Evolutionary conservation across 2,329 filamentous ascomycete genomes (phyloP).

Genomic region (Rugonectria rugulosa): DNA sequence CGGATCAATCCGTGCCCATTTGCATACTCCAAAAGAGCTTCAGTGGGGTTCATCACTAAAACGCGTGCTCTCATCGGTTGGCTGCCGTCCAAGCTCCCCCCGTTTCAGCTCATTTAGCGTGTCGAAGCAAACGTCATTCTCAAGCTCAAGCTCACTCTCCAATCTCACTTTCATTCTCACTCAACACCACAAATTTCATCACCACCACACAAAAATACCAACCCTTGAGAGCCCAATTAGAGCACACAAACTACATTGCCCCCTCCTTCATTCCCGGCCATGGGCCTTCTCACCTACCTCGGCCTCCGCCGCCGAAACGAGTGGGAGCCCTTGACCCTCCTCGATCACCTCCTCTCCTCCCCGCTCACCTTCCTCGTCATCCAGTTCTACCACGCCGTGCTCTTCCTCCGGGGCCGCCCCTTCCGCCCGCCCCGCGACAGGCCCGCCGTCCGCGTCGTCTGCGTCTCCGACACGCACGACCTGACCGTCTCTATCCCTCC

Average conservation of each 20-base stretch:
- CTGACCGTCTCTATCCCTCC: slow-evolving; percentile 67
- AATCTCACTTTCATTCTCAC: neutral
- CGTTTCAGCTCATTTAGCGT: slow-evolving; percentile 25
- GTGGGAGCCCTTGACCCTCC: slow-evolving; percentile 60
- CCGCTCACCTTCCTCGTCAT: slow-evolving; percentile 71
- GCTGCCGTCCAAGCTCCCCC: slow-evolving; percentile 16
- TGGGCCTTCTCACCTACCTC: slow-evolving; percentile 55
- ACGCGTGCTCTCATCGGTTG: slow-evolving; percentile 24
- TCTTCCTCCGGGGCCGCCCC: slow-evolving; percentile 72
- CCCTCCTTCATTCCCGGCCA: slow-evolving; percentile 29
- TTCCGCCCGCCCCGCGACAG: slow-evolving; percentile 63
- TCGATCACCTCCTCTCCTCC: slow-evolving; percentile 72
- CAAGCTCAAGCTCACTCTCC: neutral
- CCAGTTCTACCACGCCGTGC: slow-evolving; percentile 69
- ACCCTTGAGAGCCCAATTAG: neutral
- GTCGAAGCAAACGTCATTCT: slow-evolving; percentile 27
- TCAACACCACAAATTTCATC: slow-evolving; percentile 15
- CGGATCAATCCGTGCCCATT: too few relatives aligned
- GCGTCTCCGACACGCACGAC: slow-evolving; percentile 89
- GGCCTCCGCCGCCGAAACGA: slow-evolving; percentile 56
- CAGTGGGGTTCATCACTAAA: slow-evolving; percentile 16
- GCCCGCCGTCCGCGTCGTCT: slow-evolving; percentile 76
- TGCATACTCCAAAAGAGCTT: too few relatives aligned
- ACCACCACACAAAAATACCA: neutral
- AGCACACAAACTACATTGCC: neutral